These are phyloP conservation scores for Musa schizocarpa DNA, from an alignment of 176 grass and related monocot genomes.

Conservation along the genomic window DNA sequence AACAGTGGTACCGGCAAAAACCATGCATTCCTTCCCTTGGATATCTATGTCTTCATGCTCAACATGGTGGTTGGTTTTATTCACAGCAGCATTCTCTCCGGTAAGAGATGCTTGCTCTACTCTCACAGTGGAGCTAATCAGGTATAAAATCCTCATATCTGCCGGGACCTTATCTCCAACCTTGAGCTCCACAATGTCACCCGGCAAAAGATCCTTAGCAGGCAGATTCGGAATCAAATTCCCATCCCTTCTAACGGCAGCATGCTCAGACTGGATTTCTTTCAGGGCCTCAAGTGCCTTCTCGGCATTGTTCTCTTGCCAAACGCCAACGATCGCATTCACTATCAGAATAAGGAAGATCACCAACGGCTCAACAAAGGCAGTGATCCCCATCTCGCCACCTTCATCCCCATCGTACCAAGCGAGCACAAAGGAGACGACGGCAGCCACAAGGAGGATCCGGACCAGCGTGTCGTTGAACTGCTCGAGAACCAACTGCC, in stretches of 20 bases:
- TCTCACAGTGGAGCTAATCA: constrained; percentile 73
- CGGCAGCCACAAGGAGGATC: constrained; percentile 76
- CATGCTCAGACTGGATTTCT: constrained; percentile 83
- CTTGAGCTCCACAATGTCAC: constrained; percentile 66
- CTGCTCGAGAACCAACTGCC: constrained; percentile 53
- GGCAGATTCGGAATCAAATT: constrained; percentile 43
- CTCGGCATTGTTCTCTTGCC: constrained; percentile 97
- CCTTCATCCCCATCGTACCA: constrained; percentile 49
- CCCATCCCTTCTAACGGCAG: constrained; percentile 45
- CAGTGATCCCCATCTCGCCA: constrained; percentile 30
- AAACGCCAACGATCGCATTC: constrained; percentile 84
- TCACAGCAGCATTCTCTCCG: constrained; percentile 79
- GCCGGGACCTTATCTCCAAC: constrained; percentile 90
- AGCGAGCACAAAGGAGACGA: constrained; percentile 80
- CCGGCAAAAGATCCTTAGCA: constrained; percentile 56
- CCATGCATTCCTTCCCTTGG: constrained; percentile 87
- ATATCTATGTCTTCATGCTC: constrained; percentile 55
- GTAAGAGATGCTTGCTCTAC: constrained; percentile 83
- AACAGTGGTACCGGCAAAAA: constrained; percentile 74
- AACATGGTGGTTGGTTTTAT: constrained; percentile 57
- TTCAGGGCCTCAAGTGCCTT: constrained; percentile 66
- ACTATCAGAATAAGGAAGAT: constrained; percentile 91
- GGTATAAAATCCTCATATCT: constrained; percentile 55
- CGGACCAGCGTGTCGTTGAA: constrained; percentile 90
- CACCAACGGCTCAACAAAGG: constrained; percentile 90